Base-by-base conservation (phyloP, 169 alveolate genomes). In the Fabrea salina region DNA sequence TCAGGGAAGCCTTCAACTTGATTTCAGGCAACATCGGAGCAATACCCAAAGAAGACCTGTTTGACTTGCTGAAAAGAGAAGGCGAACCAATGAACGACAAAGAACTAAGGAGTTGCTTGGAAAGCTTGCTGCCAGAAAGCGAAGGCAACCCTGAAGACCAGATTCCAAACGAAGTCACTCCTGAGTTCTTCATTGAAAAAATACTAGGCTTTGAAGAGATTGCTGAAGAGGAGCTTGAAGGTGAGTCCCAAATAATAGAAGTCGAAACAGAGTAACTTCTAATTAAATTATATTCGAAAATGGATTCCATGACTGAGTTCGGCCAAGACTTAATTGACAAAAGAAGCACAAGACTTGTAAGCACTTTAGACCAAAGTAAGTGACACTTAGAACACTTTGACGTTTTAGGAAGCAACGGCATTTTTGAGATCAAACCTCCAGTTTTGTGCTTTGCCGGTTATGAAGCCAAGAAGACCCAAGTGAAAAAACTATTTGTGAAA, bases 191-290 rank as follows among this genome's bases (percentile, higher is more conserved):
- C 81, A 87, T 86, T 44, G 88, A 89, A 64, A 80, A 86, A 7
- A 75, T 89, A 22, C 85, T 89, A 5, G 88, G 89, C 58, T 89
- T 86, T 54, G 91, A 89, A 79, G 95, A 89, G 70, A 92, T 86
- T 11, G 39, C 67, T 56, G 67, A 56, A 56, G 86, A 84, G 54
- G 91, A 89, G 76, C 59, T 86, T 30, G 91, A 83, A 64, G 87
- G 80, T 40, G 67, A 56, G 22, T 19, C 22, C 30, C 67, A 75
- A 75, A 76, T 40, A 32, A 44, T 58, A 33, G 1, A 40, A 8
- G 13, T n/a, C n/a, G n/a, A n/a, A n/a, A n/a, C n/a, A n/a, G n/a
- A n/a, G n/a, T n/a, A n/a, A n/a, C n/a, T n/a, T n/a, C n/a, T n/a
- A 49, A 13, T 51, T 16, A 25, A 22, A 39, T 0, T 41, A 7